phyloP scores from a whole-genome alignment of 176 grass and related monocot genomes.

The Aegilops tauschii region DNA sequence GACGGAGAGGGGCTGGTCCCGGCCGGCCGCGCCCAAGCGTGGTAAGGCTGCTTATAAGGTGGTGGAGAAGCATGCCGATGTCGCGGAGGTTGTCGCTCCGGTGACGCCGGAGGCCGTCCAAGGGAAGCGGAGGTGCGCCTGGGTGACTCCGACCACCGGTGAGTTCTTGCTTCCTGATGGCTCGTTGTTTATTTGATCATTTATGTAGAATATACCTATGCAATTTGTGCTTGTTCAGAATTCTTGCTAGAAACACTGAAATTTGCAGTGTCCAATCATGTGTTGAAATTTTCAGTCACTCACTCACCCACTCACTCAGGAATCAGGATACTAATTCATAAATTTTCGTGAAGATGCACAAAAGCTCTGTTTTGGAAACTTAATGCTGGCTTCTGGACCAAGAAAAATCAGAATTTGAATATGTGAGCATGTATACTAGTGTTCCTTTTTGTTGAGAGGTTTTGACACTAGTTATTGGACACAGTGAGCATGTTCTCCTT shows the following conservation, averaged over 20 bases:
- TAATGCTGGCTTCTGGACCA: no score
- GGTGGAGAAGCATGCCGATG: slow-evolving; percentile 15
- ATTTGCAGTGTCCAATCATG: neutral
- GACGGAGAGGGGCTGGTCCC: slow-evolving; percentile 32
- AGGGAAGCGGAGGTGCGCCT: slow-evolving; percentile 64
- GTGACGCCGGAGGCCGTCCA: slow-evolving; percentile 28
- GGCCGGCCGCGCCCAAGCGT: slow-evolving; percentile 31
- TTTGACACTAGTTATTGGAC: no score
- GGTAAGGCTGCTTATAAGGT: slow-evolving; percentile 45
- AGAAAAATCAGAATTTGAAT: no score
- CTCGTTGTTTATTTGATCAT: neutral
- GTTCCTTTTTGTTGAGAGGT: neutral
- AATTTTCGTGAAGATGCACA: no score
- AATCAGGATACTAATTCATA: no score
- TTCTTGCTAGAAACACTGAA: neutral
- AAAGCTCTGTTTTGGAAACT: no score
- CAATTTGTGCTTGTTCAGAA: neutral
- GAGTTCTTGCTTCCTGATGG: slow-evolving; percentile 15
- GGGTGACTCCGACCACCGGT: slow-evolving; percentile 86
- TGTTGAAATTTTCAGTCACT: no score
- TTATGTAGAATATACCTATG: neutral
- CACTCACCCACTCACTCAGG: no score
- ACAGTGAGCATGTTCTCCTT: no score
- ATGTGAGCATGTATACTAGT: neutral
- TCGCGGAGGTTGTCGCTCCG: slow-evolving; percentile 1